A percentile compares a stretch with the other conserved stretches of the same genome.
These are phyloP conservation scores for Boletus fagicola DNA, from an alignment of 768 basidiomycete genomes.

Conservation along the genomic window DNA sequence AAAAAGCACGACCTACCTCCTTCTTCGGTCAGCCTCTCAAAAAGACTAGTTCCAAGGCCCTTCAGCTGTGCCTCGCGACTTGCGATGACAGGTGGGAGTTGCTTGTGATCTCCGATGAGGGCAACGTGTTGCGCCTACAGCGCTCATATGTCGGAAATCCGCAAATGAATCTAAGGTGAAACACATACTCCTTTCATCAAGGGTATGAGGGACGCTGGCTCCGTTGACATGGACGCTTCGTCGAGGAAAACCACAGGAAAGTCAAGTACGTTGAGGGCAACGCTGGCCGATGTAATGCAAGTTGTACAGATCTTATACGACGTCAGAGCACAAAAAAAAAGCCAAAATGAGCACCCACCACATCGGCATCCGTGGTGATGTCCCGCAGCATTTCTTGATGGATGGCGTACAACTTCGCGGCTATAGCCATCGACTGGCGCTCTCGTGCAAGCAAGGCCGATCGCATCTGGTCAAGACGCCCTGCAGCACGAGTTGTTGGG, in stretches of 20 bases:
- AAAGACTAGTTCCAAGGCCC: conserved; percentile 78
- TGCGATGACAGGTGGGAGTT: conserved; percentile 84
- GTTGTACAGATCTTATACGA: conserved; percentile 77
- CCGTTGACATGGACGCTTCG: conserved; percentile 95
- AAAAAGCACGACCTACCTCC: conserved; percentile 50
- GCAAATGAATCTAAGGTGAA: conserved; percentile 6
- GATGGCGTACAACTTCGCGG: conserved; percentile 49
- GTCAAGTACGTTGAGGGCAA: conserved; percentile 66
- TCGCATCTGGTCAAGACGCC: conserved; percentile 33
- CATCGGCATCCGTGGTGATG: conserved; percentile 64
- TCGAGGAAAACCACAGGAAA: conserved; percentile 94
- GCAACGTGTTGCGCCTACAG: conserved; percentile 74
- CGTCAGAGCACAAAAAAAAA: conserved; percentile 9
- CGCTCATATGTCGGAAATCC: conserved; percentile 16
- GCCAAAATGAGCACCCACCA: conserved; percentile 47
- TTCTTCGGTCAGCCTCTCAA: conserved; percentile 87
- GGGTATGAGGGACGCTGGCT: conserved; percentile 87
- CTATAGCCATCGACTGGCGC: conserved; percentile 33
- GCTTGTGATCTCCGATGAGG: conserved; percentile 96
- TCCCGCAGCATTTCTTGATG: conserved; percentile 65
- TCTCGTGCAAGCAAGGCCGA: conserved; percentile 25
- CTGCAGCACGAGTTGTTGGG: conserved; percentile 13
- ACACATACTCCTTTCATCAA: conserved; percentile 88
- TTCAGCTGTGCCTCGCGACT: conserved; percentile 70
- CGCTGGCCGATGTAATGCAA: conserved; percentile 73